Conservation (phyloP, 2,329 filamentous ascomycete genomes). For the Aspergillus costaricaensis region DNA sequence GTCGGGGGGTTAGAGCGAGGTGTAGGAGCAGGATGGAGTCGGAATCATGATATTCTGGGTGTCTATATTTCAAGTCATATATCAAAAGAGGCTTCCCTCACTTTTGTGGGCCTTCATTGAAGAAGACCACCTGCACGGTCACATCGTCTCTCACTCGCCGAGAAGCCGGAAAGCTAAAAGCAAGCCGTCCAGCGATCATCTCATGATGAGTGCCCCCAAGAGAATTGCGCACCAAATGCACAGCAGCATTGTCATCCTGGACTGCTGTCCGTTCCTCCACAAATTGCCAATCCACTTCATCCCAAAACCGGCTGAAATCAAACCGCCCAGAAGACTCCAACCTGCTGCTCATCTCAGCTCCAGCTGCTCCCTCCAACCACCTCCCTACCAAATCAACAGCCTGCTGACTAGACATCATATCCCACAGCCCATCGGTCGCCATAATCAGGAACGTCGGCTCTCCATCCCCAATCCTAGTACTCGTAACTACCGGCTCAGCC, state of each 20-base stretch:
- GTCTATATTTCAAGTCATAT: too few relatives aligned
- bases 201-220: conserved; percentile 51
- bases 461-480: conserved; percentile 52
- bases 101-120: not conserved
- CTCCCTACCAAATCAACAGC: conserved; percentile 59
- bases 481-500: conserved; percentile 65
- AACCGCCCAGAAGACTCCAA: conserved; percentile 24
- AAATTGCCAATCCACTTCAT: conserved; percentile 31
- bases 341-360: conserved; percentile 35
- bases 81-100: too few relatives aligned
- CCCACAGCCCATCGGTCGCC: conserved; percentile 68
- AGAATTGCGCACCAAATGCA: conserved; percentile 56
- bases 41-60: too few relatives aligned
- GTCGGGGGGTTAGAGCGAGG: not conserved
- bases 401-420: conserved; percentile 58
- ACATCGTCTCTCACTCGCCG: conserved; percentile 53
- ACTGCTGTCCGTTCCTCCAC: conserved; percentile 50
- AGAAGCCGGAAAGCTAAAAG: conserved; percentile 28
- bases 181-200: conserved; percentile 33
- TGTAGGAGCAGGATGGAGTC: not conserved
- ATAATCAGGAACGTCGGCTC: conserved; percentile 64
- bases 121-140: conserved; percentile 53
- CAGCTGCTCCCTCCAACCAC: conserved; percentile 51
- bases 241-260: conserved; percentile 55
- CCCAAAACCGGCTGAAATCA: conserved; percentile 26